A percentile compares a stretch with the other conserved stretches of the same genome.
Conservation (phyloP, 179 eudicot species). For the Beta lomatogona region DNA sequence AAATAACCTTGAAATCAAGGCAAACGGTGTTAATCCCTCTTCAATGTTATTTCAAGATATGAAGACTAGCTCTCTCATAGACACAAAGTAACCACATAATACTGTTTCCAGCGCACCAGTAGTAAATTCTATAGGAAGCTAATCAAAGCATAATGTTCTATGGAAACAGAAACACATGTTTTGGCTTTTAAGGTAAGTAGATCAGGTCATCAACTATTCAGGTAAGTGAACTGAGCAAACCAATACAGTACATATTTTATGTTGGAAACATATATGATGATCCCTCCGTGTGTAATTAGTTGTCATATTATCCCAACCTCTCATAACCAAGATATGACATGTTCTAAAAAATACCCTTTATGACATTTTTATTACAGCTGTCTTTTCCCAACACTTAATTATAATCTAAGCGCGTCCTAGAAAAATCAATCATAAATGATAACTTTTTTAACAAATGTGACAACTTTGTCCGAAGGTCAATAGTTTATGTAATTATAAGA, state of each 20-base stretch:
- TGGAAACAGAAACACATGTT: not conserved
- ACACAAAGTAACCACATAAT: not conserved
- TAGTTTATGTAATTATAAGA: not conserved
- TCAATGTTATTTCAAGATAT: not conserved
- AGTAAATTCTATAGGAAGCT: not conserved
- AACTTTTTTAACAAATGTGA: not conserved
- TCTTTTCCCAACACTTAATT: too few species aligned
- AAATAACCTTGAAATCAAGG: not conserved
- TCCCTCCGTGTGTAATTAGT: not conserved
- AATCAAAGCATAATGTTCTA: not conserved
- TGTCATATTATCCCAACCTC: not conserved
- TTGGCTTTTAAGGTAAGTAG: not conserved
- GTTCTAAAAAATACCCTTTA: too few species aligned
- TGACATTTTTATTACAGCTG: too few species aligned
- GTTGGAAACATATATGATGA: not conserved
- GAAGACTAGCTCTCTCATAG: too few species aligned
- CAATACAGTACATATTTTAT: not conserved
- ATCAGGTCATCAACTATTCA: not conserved
- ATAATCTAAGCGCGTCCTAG: too few species aligned
- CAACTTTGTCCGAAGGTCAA: not conserved
- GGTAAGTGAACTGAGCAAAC: not conserved
- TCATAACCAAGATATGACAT: not conserved
- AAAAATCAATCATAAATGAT: not conserved
- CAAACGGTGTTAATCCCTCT: not conserved
- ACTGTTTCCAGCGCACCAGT: not conserved